phyloP scores from a whole-genome alignment of 2,329 filamentous ascomycete genomes.

The Aureobasidium uvarum region DNA sequence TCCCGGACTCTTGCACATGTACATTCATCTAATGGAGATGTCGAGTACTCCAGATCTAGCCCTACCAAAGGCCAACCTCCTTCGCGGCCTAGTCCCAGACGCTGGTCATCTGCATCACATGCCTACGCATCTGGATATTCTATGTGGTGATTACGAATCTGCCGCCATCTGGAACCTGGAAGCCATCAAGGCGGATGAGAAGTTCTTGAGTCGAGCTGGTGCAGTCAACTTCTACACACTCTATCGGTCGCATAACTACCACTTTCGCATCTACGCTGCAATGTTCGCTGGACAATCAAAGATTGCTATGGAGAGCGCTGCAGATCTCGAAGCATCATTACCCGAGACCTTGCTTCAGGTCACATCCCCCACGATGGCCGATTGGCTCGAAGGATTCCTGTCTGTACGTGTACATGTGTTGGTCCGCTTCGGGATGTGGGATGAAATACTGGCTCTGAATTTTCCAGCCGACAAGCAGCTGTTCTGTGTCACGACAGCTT shows the following conservation, averaged over 20 bases:
- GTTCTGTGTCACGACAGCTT: slow-evolving; percentile 68
- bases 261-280: slow-evolving; percentile 72
- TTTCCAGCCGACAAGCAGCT: slow-evolving; percentile 59
- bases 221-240: slow-evolving; percentile 72
- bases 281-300: slow-evolving; percentile 70
- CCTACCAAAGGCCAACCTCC: slow-evolving; percentile 58
- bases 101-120: slow-evolving; percentile 71
- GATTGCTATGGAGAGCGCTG: slow-evolving; percentile 61
- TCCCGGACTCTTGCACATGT: slow-evolving; percentile 69
- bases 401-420: slow-evolving; percentile 67
- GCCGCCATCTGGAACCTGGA: slow-evolving; percentile 66
- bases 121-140: slow-evolving; percentile 73
- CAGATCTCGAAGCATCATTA: slow-evolving; percentile 60
- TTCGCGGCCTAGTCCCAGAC: slow-evolving; percentile 66
- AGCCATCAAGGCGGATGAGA: slow-evolving; percentile 66
- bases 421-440: slow-evolving; percentile 71
- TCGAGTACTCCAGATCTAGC: slow-evolving; percentile 64
- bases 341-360: slow-evolving; percentile 63
- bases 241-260: slow-evolving; percentile 71
- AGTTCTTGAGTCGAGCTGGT: slow-evolving; percentile 60
- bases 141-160: slow-evolving; percentile 67
- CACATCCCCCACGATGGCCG: slow-evolving; percentile 62
- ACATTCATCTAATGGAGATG: slow-evolving; percentile 79
- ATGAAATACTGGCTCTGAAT: slow-evolving; percentile 58
- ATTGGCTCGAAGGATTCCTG: slow-evolving; percentile 72